Conservation (phyloP, 2,329 filamentous ascomycete genomes). For the Ophiostoma fasciatum region DNA sequence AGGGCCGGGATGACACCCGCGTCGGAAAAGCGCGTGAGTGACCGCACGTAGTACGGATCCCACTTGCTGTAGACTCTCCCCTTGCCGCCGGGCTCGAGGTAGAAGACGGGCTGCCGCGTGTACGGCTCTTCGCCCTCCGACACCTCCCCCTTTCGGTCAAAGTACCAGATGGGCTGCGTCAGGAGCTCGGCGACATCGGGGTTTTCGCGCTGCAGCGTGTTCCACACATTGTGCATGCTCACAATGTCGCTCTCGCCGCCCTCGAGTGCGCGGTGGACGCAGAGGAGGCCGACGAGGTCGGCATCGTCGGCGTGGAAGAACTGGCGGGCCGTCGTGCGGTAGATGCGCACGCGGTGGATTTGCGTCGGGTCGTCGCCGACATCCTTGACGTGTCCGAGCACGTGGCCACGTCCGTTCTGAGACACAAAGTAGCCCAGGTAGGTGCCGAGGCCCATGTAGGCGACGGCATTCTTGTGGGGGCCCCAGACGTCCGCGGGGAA, state of each 20-base stretch:
- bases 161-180: conserved; percentile 74
- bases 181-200: conserved; percentile 66
- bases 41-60: conserved; percentile 79
- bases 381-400: conserved; percentile 82
- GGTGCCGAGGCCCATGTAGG: conserved; percentile 81
- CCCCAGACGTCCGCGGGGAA: conserved; percentile 68
- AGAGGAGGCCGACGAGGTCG: conserved; percentile 73
- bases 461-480: conserved; percentile 63
- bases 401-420: conserved; percentile 73
- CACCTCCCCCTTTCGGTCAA: conserved; percentile 78
- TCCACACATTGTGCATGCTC: conserved; percentile 68
- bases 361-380: conserved; percentile 66
- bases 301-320: conserved; percentile 77
- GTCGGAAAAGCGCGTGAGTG: conserved; percentile 59
- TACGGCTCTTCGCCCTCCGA: conserved; percentile 61
- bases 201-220: conserved; percentile 56
- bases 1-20: conserved; percentile 58
- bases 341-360: conserved; percentile 80
- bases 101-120: conserved; percentile 58
- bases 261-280: conserved; percentile 61
- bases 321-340: conserved; percentile 72
- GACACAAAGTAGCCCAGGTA: conserved; percentile 79
- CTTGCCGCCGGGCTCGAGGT: conserved; percentile 54
- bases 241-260: conserved; percentile 77
- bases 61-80: conserved; percentile 68